Conservation (phyloP, 768 basidiomycete species). For the Serendipita vermifera region DNA sequence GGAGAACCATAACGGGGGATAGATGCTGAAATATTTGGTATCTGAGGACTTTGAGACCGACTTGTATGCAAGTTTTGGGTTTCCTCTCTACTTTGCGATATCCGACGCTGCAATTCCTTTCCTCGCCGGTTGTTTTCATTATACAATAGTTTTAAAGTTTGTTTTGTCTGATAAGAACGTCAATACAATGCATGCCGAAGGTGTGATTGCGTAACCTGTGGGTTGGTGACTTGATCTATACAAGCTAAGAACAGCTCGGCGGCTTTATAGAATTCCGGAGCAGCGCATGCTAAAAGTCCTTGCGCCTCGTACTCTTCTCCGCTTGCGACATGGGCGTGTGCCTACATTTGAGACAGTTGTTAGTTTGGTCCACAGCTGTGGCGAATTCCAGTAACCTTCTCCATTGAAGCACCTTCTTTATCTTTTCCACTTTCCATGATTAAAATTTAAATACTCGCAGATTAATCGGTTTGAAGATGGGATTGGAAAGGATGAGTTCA, state of each 20-base stretch:
- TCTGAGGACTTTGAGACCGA: conserved; percentile 12
- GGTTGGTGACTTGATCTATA: conserved; percentile 58
- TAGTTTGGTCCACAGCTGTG: too few relatives aligned
- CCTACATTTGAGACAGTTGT: too few relatives aligned
- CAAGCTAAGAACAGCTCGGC: conserved; percentile 64
- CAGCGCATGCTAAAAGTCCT: conserved; percentile 58
- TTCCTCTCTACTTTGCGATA: conserved; percentile 58
- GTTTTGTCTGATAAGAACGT: conserved; percentile 45
- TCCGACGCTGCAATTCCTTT: conserved; percentile 57
- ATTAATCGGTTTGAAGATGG: too few relatives aligned
- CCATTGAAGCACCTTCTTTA: conserved; percentile 2
- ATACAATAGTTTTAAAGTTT: conserved; percentile 61
- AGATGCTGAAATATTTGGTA: conserved; percentile 13
- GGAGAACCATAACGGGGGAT: conserved; percentile 14
- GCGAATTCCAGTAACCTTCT: too few relatives aligned
- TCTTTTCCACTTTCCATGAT: conserved; percentile 1
- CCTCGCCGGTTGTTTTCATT: conserved; percentile 59
- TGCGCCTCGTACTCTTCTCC: conserved; percentile 57
- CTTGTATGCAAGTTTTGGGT: conserved; percentile 37
- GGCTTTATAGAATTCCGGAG: conserved; percentile 62
- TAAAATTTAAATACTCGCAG: too few relatives aligned
- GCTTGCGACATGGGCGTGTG: conserved; percentile 69
- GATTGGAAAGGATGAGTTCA: too few relatives aligned
- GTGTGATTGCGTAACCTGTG: conserved; percentile 39
- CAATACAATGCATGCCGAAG: conserved; percentile 10